Conservation (phyloP, 2,329 filamentous ascomycete genomes). For the Colletotrichum paranaense region DNA sequence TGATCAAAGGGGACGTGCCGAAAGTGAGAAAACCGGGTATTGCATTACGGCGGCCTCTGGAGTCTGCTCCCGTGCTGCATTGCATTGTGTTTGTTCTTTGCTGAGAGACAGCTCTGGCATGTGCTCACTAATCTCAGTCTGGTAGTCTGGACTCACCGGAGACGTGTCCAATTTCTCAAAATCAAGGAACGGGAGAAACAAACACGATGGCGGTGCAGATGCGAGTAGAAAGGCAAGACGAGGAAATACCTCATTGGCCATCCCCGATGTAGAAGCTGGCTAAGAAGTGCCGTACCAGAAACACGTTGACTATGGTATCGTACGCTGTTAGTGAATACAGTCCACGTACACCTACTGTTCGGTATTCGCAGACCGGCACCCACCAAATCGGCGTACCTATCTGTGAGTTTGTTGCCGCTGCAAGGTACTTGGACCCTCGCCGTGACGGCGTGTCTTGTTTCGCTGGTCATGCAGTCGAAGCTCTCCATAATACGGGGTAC, state of each 20-base stretch:
- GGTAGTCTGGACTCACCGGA: neutral
- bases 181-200: conserved; percentile 15
- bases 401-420: neutral
- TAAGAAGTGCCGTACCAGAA: neutral
- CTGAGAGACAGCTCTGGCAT: neutral
- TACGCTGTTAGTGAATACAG: neutral
- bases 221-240: neutral
- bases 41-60: neutral
- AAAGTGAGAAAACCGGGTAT: conserved; percentile 25
- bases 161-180: conserved; percentile 1
- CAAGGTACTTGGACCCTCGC: conserved; percentile 9
- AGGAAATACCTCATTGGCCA: conserved; percentile 21
- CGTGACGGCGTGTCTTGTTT: neutral
- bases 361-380: neutral
- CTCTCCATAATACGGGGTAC: conserved; percentile 21
- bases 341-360: neutral
- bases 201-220: conserved; percentile 1
- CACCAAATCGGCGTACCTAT: neutral
- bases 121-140: neutral
- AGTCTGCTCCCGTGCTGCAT: neutral
- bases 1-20: conserved; percentile 20
- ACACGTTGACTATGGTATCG: neutral
- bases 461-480: conserved; percentile 13
- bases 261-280: conserved; percentile 27
- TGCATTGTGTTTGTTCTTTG: conserved; percentile 9